A percentile compares a stretch with the other conserved stretches of the same genome.
Conservation (phyloP, 371 early-diverging fungal species). For the Mortierella sp. region DNA sequence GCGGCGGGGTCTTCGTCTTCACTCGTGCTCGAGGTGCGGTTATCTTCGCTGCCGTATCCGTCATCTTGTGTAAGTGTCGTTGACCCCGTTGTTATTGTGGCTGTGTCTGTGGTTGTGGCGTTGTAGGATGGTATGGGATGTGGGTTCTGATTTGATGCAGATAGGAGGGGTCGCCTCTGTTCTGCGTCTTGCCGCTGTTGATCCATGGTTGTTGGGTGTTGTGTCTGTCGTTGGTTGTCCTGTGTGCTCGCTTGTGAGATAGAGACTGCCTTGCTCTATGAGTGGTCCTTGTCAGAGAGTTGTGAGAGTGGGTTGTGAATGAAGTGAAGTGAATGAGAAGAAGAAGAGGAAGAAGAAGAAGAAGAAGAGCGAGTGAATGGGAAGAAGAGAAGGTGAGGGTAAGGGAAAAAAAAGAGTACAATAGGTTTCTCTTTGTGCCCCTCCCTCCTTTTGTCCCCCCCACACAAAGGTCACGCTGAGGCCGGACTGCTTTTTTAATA, state of each 20-base stretch:
- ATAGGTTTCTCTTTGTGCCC: not conserved
- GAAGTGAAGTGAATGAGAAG: not conserved
- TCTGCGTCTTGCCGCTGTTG: constrained; percentile 19
- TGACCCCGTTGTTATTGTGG: constrained; percentile 3
- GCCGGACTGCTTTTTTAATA: not conserved
- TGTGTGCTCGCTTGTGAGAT: not conserved
- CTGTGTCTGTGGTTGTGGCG: constrained; percentile 4
- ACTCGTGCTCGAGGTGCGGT: not conserved
- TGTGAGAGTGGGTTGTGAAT: not conserved
- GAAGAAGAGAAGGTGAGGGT: not conserved
- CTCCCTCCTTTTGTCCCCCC: not conserved
- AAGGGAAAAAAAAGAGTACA: not conserved
- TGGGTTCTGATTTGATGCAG: constrained; percentile 1
- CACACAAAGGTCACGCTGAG: not conserved
- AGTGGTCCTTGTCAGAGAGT: not conserved
- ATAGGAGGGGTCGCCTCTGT: constrained; percentile 19
- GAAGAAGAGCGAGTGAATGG: not conserved
- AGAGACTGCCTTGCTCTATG: not conserved
- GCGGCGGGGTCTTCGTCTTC: not conserved
- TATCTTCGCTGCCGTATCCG: constrained; percentile 15
- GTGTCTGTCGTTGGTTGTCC: not conserved
- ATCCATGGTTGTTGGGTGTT: constrained; percentile 12
- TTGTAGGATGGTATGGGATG: constrained; percentile 7
- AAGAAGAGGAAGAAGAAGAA: not conserved
- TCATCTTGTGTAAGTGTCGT: not conserved